Conservation (phyloP, 1,284 basidiomycete genomes). For the Cryptococcus wingfieldii region DNA sequence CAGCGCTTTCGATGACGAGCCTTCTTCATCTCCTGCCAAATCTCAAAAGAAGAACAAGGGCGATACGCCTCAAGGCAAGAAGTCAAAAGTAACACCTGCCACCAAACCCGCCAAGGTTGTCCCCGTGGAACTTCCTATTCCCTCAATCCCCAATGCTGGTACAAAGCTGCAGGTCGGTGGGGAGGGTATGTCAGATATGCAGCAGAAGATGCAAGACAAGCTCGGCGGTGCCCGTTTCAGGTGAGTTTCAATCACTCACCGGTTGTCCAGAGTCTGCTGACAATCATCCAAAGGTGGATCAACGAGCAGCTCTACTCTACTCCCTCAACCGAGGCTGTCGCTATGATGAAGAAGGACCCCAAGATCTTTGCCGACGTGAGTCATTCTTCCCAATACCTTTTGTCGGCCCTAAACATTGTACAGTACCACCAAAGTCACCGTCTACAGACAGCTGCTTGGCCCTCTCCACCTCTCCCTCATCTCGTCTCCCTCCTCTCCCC, state of each 20-base stretch:
- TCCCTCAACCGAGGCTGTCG: slow-evolving; percentile 64
- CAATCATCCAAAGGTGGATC: slow-evolving; percentile 58
- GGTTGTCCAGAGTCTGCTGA: neutral
- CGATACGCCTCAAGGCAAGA: neutral
- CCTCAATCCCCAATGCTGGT: slow-evolving; percentile 11
- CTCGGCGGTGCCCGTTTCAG: slow-evolving; percentile 80
- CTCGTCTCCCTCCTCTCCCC: slow-evolving; percentile 60
- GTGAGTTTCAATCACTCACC: slow-evolving; percentile 47
- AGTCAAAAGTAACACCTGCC: neutral
- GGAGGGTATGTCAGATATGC: slow-evolving; percentile 61
- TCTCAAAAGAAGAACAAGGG: neutral
- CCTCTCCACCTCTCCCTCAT: slow-evolving; percentile 77
- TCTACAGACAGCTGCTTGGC: slow-evolving; percentile 83
- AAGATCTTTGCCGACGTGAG: slow-evolving; percentile 69
- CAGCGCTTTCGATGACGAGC: neutral
- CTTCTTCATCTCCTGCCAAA: neutral
- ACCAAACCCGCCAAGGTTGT: neutral
- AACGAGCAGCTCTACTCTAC: slow-evolving; percentile 86
- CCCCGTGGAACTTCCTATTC: slow-evolving; percentile 29
- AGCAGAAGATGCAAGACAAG: slow-evolving; percentile 68
- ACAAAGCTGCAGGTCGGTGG: slow-evolving; percentile 9
- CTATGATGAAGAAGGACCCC: slow-evolving; percentile 76
- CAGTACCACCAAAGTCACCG: slow-evolving; percentile 91
- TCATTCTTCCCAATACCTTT: neutral
- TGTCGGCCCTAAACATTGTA: slow-evolving; percentile 10